Base-by-base conservation (phyloP, 1,284 basidiomycete genomes). In the Trichosporon sp. region DNA sequence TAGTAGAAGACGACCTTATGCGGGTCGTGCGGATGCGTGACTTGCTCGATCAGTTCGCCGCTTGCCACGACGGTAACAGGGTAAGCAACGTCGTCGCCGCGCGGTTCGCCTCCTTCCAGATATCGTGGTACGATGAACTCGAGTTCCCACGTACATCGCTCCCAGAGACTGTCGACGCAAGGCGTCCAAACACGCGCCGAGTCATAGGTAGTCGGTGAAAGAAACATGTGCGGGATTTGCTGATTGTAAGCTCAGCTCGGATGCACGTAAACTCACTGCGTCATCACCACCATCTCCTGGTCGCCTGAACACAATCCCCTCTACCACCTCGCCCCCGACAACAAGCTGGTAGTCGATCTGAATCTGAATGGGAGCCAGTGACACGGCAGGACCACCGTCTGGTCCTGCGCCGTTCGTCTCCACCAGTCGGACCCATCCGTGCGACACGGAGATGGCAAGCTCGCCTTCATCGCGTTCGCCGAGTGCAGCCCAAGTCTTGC, bases 61-160 rank as follows among this genome's bases (percentile, higher is more conserved):
- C 94, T 97, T 76, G 94, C 95, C 35, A 96, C 88, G 0, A 97
- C 96, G 40, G 94, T 87, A 3, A 94, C 91, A 1, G 93, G 92
- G 31, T 89, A 88, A n/a, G 86, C 84, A 21, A 80, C 78, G 2
- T 78, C 76, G 64, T 88, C 86, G 19, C 81, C 84, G 43, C 84
- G 78, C 65, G 87, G 86, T 12, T 80, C 77, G 31, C 86, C 87
- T n/a, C 85, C 91, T 78, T 93, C 91, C 10, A 96, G 86, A 76
- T 90, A 91, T 71, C 91, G 89, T 59, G 96, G 96, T 21, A 98
- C 96, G 69, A 98, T 90, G 80, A 98, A 93, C 81, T 98, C 94
- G 68, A 99, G 91, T 80, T 99, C 97, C 97, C 97, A 99, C 2
- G 96, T 97, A 79, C 93, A 98, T 78, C 94, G 91, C 83, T 98